These are phyloP conservation scores for Solanum stenotomum DNA, from an alignment of 257 asterid species.

Conservation along the genomic window DNA sequence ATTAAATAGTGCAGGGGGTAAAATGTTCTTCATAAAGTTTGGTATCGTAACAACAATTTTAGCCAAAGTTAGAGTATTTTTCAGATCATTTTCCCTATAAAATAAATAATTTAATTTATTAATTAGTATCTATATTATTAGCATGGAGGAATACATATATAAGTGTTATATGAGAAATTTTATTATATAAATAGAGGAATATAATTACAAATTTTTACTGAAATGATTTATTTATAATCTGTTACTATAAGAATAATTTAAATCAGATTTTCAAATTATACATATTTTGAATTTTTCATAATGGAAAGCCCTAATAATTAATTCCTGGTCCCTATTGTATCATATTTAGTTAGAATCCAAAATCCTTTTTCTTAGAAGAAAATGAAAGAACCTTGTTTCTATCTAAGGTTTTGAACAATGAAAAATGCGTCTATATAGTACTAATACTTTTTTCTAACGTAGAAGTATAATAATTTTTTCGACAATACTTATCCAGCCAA, in stretches of 20 bases:
- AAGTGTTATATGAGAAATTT: no score
- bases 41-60: no score
- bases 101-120: no score
- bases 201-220: no score
- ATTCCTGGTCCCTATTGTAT: background rate
- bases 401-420: background rate
- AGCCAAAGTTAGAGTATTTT: no score
- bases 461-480: fast-evolving
- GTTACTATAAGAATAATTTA: no score
- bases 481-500: fast-evolving
- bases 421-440: background rate
- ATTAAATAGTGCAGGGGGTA: no score
- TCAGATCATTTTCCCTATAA: no score
- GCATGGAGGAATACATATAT: background rate
- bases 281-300: no score
- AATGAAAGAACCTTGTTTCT: background rate
- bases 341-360: background rate
- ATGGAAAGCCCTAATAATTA: background rate
- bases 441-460: no score
- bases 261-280: background rate
- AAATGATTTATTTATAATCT: background rate
- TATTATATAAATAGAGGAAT: no score
- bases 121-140: background rate
- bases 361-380: background rate
- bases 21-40: no score